These are phyloP conservation scores for Ophiostoma sp. DNA, from an alignment of 2,329 filamentous ascomycete genomes.

Conservation along the genomic window DNA sequence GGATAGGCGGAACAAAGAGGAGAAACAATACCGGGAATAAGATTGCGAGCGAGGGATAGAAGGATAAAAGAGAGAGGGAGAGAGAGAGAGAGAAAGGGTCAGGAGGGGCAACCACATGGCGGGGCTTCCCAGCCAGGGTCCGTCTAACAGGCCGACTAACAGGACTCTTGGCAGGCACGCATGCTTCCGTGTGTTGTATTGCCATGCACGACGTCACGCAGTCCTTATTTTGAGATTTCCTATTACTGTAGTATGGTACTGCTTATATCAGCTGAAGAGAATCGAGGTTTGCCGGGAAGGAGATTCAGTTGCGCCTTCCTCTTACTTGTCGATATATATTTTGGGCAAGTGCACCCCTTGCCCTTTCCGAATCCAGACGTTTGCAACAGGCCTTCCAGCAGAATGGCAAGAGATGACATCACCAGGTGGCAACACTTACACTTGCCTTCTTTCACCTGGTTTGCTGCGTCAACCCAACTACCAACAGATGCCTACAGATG, in stretches of 20 bases:
- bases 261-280: neutral
- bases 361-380: neutral
- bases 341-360: neutral
- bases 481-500: no score
- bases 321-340: neutral
- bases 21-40: neutral
- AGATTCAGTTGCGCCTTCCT: neutral
- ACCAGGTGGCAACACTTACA: neutral
- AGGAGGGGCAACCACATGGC: constrained; percentile 1
- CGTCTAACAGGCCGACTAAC: neutral
- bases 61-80: neutral
- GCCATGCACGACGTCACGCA: constrained; percentile 1
- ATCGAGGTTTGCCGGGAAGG: neutral
- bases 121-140: neutral
- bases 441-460: neutral
- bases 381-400: neutral
- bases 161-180: constrained; percentile 8
- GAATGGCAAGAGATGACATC: neutral
- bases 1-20: neutral
- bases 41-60: neutral
- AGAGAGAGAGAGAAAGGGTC: neutral
- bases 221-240: neutral
- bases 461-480: neutral
- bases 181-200: neutral
- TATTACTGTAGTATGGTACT: no score